These are phyloP conservation scores for Lizonia empirigonia DNA, from an alignment of 2,329 filamentous ascomycete species.

Conservation along the genomic window DNA sequence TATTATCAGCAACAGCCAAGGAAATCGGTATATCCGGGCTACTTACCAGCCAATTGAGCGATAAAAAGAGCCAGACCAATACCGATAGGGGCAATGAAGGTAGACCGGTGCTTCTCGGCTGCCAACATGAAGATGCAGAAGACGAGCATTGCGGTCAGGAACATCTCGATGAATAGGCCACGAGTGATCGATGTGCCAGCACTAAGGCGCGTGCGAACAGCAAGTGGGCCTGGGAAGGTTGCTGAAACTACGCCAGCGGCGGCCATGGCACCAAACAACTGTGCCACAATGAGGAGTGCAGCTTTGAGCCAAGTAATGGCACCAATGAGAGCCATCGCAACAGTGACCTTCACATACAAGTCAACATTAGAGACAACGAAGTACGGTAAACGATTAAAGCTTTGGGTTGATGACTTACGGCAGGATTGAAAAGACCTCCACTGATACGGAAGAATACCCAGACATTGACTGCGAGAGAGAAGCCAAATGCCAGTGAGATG, in stretches of 20 bases:
- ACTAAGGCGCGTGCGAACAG: constrained; percentile 54
- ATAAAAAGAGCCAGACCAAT: constrained; percentile 56
- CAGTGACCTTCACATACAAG: constrained; percentile 48
- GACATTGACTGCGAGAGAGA: constrained; percentile 47
- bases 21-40: neutral
- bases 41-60: constrained; percentile 51
- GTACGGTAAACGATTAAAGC: neutral
- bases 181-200: constrained; percentile 50
- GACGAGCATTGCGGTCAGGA: constrained; percentile 56
- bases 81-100: constrained; percentile 49
- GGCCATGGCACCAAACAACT: constrained; percentile 54
- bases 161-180: constrained; percentile 58
- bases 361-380: neutral
- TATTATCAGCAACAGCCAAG: constrained; percentile 14
- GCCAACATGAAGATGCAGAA: constrained; percentile 57
- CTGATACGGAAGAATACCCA: constrained; percentile 51
- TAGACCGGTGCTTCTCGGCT: constrained; percentile 50
- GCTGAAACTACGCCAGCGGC: constrained; percentile 53
- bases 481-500: constrained; percentile 46
- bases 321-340: constrained; percentile 56
- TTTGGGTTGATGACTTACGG: constrained; percentile 47
- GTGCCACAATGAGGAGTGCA: constrained; percentile 51
- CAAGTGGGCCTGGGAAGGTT: constrained; percentile 54
- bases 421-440: constrained; percentile 49
- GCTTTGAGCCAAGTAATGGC: constrained; percentile 54